Conservation (phyloP, 768 basidiomycete genomes). For the Strobilomyces echinocephalus region DNA sequence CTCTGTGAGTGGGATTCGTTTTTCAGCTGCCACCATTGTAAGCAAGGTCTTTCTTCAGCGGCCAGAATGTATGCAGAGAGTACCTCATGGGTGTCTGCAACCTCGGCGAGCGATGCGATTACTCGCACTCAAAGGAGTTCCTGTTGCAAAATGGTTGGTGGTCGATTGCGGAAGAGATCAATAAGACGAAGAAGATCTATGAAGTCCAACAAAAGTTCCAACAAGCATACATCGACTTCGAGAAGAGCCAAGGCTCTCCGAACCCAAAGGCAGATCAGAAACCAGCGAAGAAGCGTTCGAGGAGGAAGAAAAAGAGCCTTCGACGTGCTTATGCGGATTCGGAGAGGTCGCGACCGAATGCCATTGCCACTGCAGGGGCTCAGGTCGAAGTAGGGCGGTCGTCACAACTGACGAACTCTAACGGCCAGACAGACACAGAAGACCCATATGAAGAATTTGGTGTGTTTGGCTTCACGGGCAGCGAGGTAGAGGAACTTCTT, state of each 20-base stretch:
- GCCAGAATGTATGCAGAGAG: constrained; percentile 42
- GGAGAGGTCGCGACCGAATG: background rate
- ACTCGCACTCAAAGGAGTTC: constrained; percentile 42
- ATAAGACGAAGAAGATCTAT: background rate
- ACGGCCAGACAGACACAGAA: no score
- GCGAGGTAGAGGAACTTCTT: constrained; percentile 18
- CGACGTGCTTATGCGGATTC: background rate
- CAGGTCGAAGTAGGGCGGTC: no score
- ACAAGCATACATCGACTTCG: background rate
- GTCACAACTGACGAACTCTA: no score
- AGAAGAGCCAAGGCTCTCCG: background rate
- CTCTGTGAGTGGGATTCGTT: constrained; percentile 37
- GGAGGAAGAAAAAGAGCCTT: background rate
- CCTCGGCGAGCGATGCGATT: constrained; percentile 38
- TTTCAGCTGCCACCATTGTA: background rate
- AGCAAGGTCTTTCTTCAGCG: constrained; percentile 30
- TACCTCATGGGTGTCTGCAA: constrained; percentile 37
- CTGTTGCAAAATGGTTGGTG: constrained; percentile 47
- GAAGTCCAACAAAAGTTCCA: constrained; percentile 1
- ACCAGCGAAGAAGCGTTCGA: background rate
- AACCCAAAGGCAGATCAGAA: background rate
- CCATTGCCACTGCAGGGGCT: no score
- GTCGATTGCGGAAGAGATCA: constrained; percentile 13
- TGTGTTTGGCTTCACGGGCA: no score
- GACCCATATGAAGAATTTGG: no score